Evolutionary conservation across 2,329 filamentous ascomycete genomes (phyloP), one percentile per base, ranked within the genome.

Genomic region (Colletotrichum sp.): DNA sequence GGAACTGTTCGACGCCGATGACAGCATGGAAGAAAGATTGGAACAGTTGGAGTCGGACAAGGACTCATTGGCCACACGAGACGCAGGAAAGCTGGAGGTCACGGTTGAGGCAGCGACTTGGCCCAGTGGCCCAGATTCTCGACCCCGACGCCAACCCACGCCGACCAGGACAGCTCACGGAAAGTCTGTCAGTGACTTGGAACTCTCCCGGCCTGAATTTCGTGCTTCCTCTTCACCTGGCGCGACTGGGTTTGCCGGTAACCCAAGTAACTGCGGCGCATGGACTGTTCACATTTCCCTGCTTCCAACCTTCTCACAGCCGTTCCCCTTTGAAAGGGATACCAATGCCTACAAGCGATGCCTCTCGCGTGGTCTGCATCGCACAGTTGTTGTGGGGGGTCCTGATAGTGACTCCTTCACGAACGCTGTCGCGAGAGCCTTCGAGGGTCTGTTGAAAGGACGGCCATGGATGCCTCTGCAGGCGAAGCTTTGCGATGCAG

Each of bases 231-330:
- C 75, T 66, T 52, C 69, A 34, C 14, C 59, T 26, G 59, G 69
- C 21, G 28, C 48, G 16, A 66, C 71, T 8, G 48, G 32, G 8
- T 43, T 68, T 4, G 63, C 64, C 28, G 43, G 55, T 10, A 57
- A 59, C 24, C 43, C 73, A 21, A 57, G 32, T 28, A 63, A 24
- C n/a, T 75, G 72, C 21, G 84, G 83, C 70, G 83, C 86, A 7
- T 92, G 91, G 91, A 92, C 90, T 2, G 89, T 92, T 32, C 90
- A 92, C 78, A 85, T 92, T 43, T 92, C 91, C 4, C 86, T 92
- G 14, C 85, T 92, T 48, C 91, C 91, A 6, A 88, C 87, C 63
- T 85, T 85, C 14, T 86, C 86, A 39, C 87, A 90, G 72, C 88
- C 90, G 6, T 91, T 92, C 77, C 91, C 91, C 0, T 92, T 92